Evolutionary conservation across 768 basidiomycete genomes (phyloP), one percentile per base, ranked within the genome.

Genomic region (Tylopilus sp.): DNA sequence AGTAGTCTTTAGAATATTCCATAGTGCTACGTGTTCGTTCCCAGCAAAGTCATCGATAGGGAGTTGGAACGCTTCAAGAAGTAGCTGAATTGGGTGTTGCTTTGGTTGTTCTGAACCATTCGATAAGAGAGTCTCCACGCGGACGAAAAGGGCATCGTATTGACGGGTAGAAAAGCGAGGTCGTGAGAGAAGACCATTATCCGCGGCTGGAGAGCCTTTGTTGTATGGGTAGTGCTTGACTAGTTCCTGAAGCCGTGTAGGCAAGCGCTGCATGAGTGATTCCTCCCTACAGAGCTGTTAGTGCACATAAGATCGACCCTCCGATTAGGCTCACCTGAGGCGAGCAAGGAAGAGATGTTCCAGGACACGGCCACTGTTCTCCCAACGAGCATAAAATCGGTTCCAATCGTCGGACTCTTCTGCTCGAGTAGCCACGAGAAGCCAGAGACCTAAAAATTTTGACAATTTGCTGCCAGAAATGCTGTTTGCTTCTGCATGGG

Each of bases 391-490:
- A 63, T 91, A 92, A 63, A 91, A 89, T 10, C 74, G 64, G 13
- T 66, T 52, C 84, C 83, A 89, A 49, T 83, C 80, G 45, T 87
- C 84, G 2, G 71, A 75, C 11, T 72, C 70, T 38, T 78, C 75
- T 4, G 74, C 71, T 25, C 79, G 72, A 34, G 75, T 73, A 1
- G 77, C 64, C 4, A 78, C 71, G 14, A 92, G 70, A 21, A 91
- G 69, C 89, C 89, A 92, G 44, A 89, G 64, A 13, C 89, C 89
- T 42, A 87, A 72, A 52, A 85, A 75, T 66, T 84, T 89, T 28
- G 84, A 81, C 9, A 91, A 74, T 63, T 86, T 91, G 73, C 86
- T 89, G 25, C 87, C 89, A 7, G 87, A 88, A 2, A 83, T 83
- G 45, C 88, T 78, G 61, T 86, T 91, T 6, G 72, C 72, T 59